A percentile compares a stretch with the other conserved stretches of the same genome.
Conservation (phyloP, 257 asterid species). For the Asclepias syriaca region DNA sequence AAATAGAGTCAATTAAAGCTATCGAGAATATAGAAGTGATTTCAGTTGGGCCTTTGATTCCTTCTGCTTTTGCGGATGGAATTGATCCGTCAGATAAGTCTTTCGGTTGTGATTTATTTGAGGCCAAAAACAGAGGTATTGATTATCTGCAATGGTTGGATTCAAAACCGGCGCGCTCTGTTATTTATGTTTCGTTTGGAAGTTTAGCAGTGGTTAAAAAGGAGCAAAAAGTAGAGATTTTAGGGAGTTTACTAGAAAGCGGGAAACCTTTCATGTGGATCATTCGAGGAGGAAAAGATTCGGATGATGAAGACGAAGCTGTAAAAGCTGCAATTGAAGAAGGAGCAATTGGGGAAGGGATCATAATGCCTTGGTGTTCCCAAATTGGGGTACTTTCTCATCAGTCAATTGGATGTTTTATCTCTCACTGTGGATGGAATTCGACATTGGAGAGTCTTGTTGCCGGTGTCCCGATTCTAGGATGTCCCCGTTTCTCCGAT, state of each 20-base stretch:
- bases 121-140: conserved; percentile 1
- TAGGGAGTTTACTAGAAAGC: conserved; percentile 28
- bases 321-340: conserved; percentile 12
- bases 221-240: conserved; percentile 45
- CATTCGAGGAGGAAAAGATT: conserved; percentile 16
- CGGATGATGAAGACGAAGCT: conserved; percentile 26
- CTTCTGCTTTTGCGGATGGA: conserved; percentile 37
- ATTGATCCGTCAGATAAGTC: conserved; percentile 31
- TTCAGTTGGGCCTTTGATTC: conserved; percentile 51
- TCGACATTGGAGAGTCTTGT: conserved; percentile 47
- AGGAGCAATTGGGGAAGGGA: conserved; percentile 28
- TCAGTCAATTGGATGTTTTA: conserved; percentile 45
- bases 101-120: conserved; percentile 42
- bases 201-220: conserved; percentile 32
- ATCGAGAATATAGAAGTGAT: conserved; percentile 25
- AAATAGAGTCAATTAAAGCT: conserved; percentile 27
- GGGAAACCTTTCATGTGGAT: conserved; percentile 46
- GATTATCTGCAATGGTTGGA: conserved; percentile 46
- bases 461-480: conserved; percentile 48
- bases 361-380: conserved; percentile 53
- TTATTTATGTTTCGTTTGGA: conserved; percentile 57
- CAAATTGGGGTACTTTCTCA: conserved; percentile 50
- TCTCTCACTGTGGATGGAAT: conserved; percentile 74
- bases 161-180: conserved; percentile 28
- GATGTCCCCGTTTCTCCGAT: conserved; percentile 48